A percentile compares a stretch with the other conserved stretches of the same genome.
Evolutionary conservation across 2,329 filamentous ascomycete genomes (phyloP).

Genomic region (Fusarium buharicum): DNA sequence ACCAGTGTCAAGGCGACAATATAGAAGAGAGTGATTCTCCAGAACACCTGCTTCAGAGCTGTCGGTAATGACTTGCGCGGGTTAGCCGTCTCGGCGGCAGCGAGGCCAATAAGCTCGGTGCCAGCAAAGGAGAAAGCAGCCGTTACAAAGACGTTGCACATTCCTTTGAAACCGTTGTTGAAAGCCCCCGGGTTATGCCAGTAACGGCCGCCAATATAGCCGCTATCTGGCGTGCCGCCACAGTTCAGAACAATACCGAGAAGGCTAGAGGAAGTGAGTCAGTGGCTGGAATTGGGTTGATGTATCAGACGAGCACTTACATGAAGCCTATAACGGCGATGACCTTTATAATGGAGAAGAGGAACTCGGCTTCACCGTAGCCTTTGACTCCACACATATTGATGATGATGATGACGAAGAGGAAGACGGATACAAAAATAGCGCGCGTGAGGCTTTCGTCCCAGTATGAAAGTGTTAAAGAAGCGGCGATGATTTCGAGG

Average conservation of each 20-base stretch:
- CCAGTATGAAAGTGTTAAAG: slow-evolving; percentile 88
- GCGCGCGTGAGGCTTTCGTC: slow-evolving; percentile 70
- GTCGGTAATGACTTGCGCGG: slow-evolving; percentile 84
- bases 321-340: slow-evolving; percentile 89
- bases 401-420: slow-evolving; percentile 78
- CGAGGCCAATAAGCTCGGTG: slow-evolving; percentile 79
- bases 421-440: slow-evolving; percentile 86
- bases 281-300: slow-evolving; percentile 44
- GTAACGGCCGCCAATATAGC: slow-evolving; percentile 82
- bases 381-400: slow-evolving; percentile 90
- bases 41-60: slow-evolving; percentile 93
- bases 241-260: slow-evolving; percentile 87
- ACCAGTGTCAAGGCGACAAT: slow-evolving; percentile 83
- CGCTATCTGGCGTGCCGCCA: slow-evolving; percentile 76
- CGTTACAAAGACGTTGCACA: slow-evolving; percentile 80
- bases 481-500: slow-evolving; percentile 86
- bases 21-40: slow-evolving; percentile 93
- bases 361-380: slow-evolving; percentile 90
- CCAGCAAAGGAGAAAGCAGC: slow-evolving; percentile 81
- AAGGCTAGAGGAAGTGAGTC: slow-evolving; percentile 62
- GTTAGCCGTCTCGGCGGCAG: slow-evolving; percentile 81
- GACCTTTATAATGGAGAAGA: slow-evolving; percentile 88
- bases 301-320: slow-evolving; percentile 57
- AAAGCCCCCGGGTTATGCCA: slow-evolving; percentile 87
- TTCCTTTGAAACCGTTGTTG: slow-evolving; percentile 83